Base-by-base conservation (phyloP, 2,329 filamentous ascomycete species). In the Pseudocercospora crystallina region DNA sequence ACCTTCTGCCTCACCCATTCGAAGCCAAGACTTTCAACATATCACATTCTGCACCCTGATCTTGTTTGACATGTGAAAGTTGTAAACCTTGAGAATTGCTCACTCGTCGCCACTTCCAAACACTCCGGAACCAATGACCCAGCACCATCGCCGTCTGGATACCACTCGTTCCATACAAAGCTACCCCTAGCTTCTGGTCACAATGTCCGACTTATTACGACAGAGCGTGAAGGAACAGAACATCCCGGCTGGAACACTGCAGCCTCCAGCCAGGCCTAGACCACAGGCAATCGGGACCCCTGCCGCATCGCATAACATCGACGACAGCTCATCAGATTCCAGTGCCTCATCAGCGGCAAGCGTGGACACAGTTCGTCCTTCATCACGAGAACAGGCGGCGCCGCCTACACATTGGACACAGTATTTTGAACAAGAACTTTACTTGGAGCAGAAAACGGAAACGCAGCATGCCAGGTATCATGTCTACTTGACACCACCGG, bases 331-430 rank as follows among this genome's bases (percentile, higher is more conserved):
- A 17, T 80, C 79, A 5, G 75, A 88, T 11, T 95, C 87, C 0
- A 96, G 90, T n/a, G 85, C 89, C 20, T 63, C 91, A 3, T 96
- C 91, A 1, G 90, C 90, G 3, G 90, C 91, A 20, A 97, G 92
- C n/a, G 80, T 97, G 54, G 62, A 63, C 38, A 70, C 68, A 2
- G 50, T 70, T n/a, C 59, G 65, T 8, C 67, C 67, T 2, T 62
- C 57, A 32, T 67, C 65, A 47, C 56, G 51, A 13, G 61, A 62
- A 53, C 60, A 62, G 35, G 46, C 81, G 47, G 78, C 81, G 30
- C 81, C 87, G 39, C 83, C 85, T 49, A 81, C 89, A 15, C 81
- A 86, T 31, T 99, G 94, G 94, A 90, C 89, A 17, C 83, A 87
- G 33, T 97, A 90, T 74, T 97, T 96, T 72, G 83, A 90, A 58